Base-by-base conservation (phyloP, 2,329 filamentous ascomycete genomes). In the Monosporascus sp. region DNA sequence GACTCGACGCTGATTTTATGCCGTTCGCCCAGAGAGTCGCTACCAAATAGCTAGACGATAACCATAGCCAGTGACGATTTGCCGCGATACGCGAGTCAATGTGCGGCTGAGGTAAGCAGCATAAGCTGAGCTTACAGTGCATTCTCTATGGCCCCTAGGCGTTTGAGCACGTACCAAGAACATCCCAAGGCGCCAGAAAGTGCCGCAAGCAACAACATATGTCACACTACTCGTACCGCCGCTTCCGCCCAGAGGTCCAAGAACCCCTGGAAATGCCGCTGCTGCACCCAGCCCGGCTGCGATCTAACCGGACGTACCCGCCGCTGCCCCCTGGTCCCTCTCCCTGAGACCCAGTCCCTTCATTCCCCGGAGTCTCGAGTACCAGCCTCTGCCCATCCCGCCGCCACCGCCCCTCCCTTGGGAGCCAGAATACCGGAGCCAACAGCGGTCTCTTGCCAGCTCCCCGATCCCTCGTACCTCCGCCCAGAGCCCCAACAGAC, bases 231-330 rank as follows among this genome's bases (percentile, higher is more conserved):
- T 55, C 48, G 35, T 48, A 48, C 25, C 58, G 15, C 60, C 55
- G 50, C 57, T 61, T 9, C 62, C 59, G 27, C 58, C 60, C 31
- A 53, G 58, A 52, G 60, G 51, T 36, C 59, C 56, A 35, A 58
- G 53, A 31, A 39, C 57, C 54, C 39, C 27, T 38, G 43, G 17
- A 22, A 45, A 53, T 50, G 27, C 5, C 35, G 24, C 36, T 22
- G 46, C 48, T 39, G 46, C 38, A 20, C 25, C 48, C 54, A 39
- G 22, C 36, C 36, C 31, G 38, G 50, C 43, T 53, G 22, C 47
- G 44, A 44, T 27, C 43, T 31, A 49, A 43, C 9, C 52, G 51
- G 49, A 50, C 24, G 7, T 57, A 52, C 50, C 54, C 58, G 17
- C 55, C 53, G 14, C 57, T 54, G 36, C 57, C 58, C 20, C 52